These are phyloP conservation scores for Dimargaris verticillata DNA, from an alignment of 192 early-diverging fungal species.

Conservation along the genomic window DNA sequence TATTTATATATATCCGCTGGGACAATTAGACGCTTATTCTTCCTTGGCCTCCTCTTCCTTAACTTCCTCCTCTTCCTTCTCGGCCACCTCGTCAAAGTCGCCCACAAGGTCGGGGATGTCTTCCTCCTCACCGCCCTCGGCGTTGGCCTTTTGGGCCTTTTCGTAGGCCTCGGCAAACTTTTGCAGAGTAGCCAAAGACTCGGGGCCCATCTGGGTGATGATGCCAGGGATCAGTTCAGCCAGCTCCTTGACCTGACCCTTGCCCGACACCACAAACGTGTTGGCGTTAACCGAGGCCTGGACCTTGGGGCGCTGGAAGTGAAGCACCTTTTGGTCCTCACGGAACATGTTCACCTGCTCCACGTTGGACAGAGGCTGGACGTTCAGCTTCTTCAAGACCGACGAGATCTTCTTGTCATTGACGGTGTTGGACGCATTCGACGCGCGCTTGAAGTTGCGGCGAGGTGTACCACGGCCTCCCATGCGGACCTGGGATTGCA, in stretches of 20 bases:
- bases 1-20: no score
- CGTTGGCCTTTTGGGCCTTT: conserved; percentile 26
- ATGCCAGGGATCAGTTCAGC: conserved; percentile 53
- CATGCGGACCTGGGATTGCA: conserved; percentile 77
- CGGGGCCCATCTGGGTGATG: conserved; percentile 38
- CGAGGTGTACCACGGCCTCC: conserved; percentile 89
- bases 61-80: conserved; percentile 30
- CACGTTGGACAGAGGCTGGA: conserved; percentile 67
- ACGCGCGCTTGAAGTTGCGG: conserved; percentile 72
- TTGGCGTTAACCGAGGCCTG: conserved; percentile 62
- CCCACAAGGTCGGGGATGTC: conserved; percentile 91
- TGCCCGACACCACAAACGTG: conserved; percentile 90
- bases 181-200: conserved; percentile 72
- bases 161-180: conserved; percentile 80
- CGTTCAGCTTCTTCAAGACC: conserved; percentile 80
- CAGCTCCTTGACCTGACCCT: conserved; percentile 62
- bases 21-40: not conserved
- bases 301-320: conserved; percentile 74
- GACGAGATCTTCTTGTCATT: conserved; percentile 92
- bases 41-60: conserved; percentile 14
- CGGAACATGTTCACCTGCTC: conserved; percentile 99
- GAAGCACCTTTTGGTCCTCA: conserved; percentile 78
- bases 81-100: conserved; percentile 30
- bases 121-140: conserved; percentile 48
- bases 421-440: conserved; percentile 33